Evolutionary conservation across 495 filamentous ascomycete species (phyloP).

Genomic region (Penicillium bialowiezense): DNA sequence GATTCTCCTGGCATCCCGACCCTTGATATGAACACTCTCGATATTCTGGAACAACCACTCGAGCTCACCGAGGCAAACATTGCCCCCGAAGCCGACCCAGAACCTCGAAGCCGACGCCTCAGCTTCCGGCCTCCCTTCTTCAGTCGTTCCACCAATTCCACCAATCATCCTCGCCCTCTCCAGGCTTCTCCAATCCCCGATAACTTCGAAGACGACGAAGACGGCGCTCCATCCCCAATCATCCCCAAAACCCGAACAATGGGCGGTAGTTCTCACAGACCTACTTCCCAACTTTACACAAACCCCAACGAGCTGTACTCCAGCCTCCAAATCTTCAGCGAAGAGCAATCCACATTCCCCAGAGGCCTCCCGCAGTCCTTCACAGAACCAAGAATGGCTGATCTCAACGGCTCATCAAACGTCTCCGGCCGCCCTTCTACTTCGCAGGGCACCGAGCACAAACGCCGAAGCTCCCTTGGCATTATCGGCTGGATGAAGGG

Average conservation of each 20-base stretch:
- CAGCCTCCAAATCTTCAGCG: slow-evolving; percentile 3
- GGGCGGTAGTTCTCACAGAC: slow-evolving; percentile 10
- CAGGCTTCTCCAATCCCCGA: slow-evolving; percentile 25
- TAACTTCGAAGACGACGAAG: slow-evolving; percentile 26
- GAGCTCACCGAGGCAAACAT: slow-evolving; percentile 11
- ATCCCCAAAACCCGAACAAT: slow-evolving; percentile 31
- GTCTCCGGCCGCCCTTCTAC: slow-evolving; percentile 26
- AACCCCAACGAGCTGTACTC: slow-evolving; percentile 12
- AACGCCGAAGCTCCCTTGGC: slow-evolving; percentile 38
- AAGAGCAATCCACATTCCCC: slow-evolving; percentile 2
- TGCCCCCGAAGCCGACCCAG: slow-evolving; percentile 25
- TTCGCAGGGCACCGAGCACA: slow-evolving; percentile 34
- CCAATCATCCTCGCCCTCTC: slow-evolving; percentile 17
- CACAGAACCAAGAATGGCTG: slow-evolving; percentile 14
- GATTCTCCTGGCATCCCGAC: slow-evolving; percentile 32
- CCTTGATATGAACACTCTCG: slow-evolving; percentile 27
- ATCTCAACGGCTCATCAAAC: slow-evolving; percentile 14
- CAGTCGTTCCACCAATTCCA: slow-evolving; percentile 24
- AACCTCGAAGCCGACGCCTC: slow-evolving; percentile 30
- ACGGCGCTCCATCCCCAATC: slow-evolving; percentile 37
- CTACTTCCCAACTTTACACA: slow-evolving; percentile 21
- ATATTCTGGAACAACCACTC: slow-evolving; percentile 15
- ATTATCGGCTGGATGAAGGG: slow-evolving; percentile 48
- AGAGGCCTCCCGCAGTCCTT: slow-evolving; percentile 29
- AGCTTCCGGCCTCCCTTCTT: slow-evolving; percentile 40